Evolutionary conservation across 306 rosid genomes (phyloP).

Genomic region (Fagus sylvatica): DNA sequence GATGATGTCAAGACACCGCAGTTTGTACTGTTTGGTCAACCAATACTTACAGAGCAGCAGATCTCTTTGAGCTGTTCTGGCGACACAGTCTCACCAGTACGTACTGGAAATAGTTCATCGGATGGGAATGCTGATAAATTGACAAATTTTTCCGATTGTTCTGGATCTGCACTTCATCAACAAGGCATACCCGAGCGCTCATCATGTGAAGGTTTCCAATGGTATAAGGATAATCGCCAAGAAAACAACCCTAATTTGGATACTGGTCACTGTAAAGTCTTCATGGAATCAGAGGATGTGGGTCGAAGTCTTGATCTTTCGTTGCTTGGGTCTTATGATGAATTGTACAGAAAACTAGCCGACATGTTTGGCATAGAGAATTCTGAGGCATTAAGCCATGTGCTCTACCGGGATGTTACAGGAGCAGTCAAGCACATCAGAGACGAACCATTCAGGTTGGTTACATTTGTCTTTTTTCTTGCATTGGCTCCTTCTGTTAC

Average conservation of each 20-base stretch:
- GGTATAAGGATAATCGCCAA: conserved; percentile 48
- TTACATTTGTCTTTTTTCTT: background rate
- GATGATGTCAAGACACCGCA: conserved; percentile 59
- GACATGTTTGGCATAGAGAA: conserved; percentile 77
- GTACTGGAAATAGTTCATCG: conserved; percentile 58
- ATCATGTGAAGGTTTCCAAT: conserved; percentile 51
- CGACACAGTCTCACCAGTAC: conserved; percentile 63
- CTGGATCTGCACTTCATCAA: conserved; percentile 58
- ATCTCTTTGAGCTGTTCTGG: conserved; percentile 67
- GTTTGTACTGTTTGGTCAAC: conserved; percentile 76
- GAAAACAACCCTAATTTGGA: conserved; percentile 57
- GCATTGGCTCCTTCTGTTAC: background rate
- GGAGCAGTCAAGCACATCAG: conserved; percentile 75
- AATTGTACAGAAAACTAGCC: conserved; percentile 56
- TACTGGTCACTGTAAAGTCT: conserved; percentile 71
- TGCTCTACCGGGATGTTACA: conserved; percentile 54
- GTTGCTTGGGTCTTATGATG: conserved; percentile 59
- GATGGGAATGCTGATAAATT: conserved; percentile 65
- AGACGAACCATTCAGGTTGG: conserved; percentile 74
- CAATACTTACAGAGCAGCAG: conserved; percentile 73
- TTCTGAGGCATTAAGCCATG: conserved; percentile 57
- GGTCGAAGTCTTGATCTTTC: conserved; percentile 80
- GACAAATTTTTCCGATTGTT: conserved; percentile 46
- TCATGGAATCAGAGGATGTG: conserved; percentile 70
- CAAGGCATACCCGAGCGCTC: conserved; percentile 46